phyloP scores from a whole-genome alignment of 805 yeast species.

The Monosporozyma yasuniensis region DNA sequence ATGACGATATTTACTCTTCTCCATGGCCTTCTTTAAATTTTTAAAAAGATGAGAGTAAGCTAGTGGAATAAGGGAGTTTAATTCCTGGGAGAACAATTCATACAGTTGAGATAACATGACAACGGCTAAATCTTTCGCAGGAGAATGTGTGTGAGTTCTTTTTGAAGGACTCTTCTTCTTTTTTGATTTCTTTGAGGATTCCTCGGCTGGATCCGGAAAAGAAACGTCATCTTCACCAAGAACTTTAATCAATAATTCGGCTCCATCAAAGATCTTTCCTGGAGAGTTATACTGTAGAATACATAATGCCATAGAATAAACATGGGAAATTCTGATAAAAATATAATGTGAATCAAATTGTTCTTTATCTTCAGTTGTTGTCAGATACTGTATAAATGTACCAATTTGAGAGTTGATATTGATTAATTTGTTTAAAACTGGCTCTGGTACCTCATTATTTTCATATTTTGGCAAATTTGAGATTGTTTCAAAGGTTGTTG shows the following conservation, averaged over 20 bases:
- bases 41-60: conserved; percentile 25
- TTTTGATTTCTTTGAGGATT: conserved; percentile 10
- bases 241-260: conserved; percentile 20
- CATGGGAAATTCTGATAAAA: conserved; percentile 15
- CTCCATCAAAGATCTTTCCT: conserved; percentile 23
- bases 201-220: not conserved
- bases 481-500: conserved; percentile 10
- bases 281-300: conserved; percentile 10
- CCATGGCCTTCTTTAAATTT: conserved; percentile 28
- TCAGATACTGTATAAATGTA: conserved; percentile 3
- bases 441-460: not conserved
- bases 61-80: conserved; percentile 30
- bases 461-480: not conserved
- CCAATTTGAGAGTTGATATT: conserved; percentile 1
- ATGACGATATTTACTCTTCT: conserved; percentile 27
- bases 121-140: conserved; percentile 25
- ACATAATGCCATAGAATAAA: conserved; percentile 12
- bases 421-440: not conserved
- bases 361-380: conserved; percentile 8
- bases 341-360: conserved; percentile 19
- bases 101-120: conserved; percentile 25
- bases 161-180: conserved; percentile 19
- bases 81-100: conserved; percentile 28
- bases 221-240: conserved; percentile 22
- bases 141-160: conserved; percentile 15